phyloP scores from a whole-genome alignment of 2,329 filamentous ascomycete species.

The Ceratocystis harringtonii region DNA sequence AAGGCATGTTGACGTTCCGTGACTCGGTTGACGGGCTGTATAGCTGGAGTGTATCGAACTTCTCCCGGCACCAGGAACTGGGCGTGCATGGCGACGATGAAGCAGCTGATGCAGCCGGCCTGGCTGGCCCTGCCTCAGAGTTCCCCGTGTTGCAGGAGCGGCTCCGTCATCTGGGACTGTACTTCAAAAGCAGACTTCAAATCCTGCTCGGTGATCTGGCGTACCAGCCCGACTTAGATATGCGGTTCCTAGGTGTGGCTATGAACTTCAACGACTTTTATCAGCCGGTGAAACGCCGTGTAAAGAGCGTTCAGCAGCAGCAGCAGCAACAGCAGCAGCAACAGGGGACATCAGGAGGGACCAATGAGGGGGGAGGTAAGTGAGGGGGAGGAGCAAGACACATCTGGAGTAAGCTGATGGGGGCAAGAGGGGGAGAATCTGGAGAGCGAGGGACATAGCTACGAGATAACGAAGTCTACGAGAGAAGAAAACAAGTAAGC shows the following conservation, averaged over 20 bases:
- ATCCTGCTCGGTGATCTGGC: constrained; percentile 76
- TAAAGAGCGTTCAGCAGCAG: constrained; percentile 25
- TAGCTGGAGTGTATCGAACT: constrained; percentile 87
- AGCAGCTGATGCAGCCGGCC: constrained; percentile 17
- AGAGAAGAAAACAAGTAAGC: not conserved
- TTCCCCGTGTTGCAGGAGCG: constrained; percentile 63
- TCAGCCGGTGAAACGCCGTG: constrained; percentile 54
- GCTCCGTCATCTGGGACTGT: constrained; percentile 53
- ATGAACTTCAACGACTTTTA: constrained; percentile 99
- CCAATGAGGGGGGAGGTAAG: not conserved
- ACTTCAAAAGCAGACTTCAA: constrained; percentile 66
- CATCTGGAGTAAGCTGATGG: not conserved
- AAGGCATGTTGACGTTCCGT: constrained; percentile 85
- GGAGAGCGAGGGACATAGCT: too few relatives aligned
- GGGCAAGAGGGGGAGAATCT: not conserved
- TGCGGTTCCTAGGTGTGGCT: constrained; percentile 86
- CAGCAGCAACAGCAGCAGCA: constrained; percentile 19
- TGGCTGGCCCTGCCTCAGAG: constrained; percentile 43
- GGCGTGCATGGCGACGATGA: constrained; percentile 44
- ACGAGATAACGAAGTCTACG: not conserved
- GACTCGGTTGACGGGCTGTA: constrained; percentile 90
- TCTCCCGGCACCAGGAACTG: constrained; percentile 76
- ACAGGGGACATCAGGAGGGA: not conserved
- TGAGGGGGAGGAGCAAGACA: not conserved
- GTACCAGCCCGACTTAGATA: constrained; percentile 86